Evolutionary conservation across 2,329 filamentous ascomycete species (phyloP).

Genomic region (Nothopassalora personata): DNA sequence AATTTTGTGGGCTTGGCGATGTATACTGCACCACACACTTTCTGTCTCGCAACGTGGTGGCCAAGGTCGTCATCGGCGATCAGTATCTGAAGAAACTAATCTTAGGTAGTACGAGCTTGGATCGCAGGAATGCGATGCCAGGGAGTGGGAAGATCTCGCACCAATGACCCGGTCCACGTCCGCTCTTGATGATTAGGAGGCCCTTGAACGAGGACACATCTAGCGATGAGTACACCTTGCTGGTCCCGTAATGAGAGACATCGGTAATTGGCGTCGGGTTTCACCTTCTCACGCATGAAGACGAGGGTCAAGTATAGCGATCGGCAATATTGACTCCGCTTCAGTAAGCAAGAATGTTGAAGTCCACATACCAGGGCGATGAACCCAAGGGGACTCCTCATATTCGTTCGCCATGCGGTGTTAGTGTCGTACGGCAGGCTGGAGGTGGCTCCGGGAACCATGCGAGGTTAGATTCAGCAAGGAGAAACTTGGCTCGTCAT

Average conservation of each 20-base stretch:
- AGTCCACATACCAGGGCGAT: not conserved
- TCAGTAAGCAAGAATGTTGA: not conserved
- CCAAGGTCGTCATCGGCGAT: not conserved
- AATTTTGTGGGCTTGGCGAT: not conserved
- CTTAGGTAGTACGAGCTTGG: not conserved
- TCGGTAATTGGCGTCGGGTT: not conserved
- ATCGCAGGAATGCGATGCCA: not conserved
- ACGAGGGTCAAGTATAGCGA: not conserved
- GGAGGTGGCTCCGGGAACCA: not conserved
- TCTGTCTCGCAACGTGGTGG: not conserved
- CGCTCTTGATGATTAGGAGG: conserved; percentile 1
- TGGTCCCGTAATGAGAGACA: not conserved
- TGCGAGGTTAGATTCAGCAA: not conserved
- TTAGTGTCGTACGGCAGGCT: not conserved
- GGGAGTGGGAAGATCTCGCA: conserved; percentile 3
- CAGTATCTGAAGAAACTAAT: not conserved
- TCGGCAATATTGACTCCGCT: not conserved
- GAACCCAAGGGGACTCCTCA: not conserved
- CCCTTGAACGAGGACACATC: not conserved
- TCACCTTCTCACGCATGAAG: not conserved
- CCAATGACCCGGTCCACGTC: conserved; percentile 5
- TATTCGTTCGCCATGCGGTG: not conserved
- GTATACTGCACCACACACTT: not conserved
- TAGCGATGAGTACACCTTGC: not conserved
- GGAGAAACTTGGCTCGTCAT: not conserved